Percentiles rank a stretch among this genome's conserved stretches.
Evolutionary conservation across 2,329 filamentous ascomycete species (phyloP).

Genomic region (Ophiostoma novo-ulmi): DNA sequence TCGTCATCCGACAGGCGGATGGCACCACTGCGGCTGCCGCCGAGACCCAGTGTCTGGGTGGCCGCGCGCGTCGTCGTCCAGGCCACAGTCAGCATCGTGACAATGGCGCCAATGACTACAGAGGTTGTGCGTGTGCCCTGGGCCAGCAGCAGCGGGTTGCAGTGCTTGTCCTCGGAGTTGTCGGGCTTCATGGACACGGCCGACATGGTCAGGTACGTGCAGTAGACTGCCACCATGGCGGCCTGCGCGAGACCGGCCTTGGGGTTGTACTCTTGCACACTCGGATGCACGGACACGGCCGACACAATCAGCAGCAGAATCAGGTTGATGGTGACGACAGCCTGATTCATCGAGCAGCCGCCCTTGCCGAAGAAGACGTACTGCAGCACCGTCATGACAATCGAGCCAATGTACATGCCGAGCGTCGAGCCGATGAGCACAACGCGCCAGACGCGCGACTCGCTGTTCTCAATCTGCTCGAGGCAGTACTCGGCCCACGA

Average conservation of each 20-base stretch:
- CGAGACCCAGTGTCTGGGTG: constrained; percentile 77
- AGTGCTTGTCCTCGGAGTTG: constrained; percentile 79
- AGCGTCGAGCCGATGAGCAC: constrained; percentile 88
- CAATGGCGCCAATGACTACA: constrained; percentile 85
- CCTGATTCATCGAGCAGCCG: constrained; percentile 91
- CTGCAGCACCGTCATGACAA: constrained; percentile 94
- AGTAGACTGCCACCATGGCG: constrained; percentile 95
- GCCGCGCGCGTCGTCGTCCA: constrained; percentile 97
- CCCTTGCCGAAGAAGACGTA: constrained; percentile 88
- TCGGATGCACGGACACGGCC: constrained; percentile 80
- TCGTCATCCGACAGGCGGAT: constrained; percentile 67
- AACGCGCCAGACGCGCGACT: constrained; percentile 77
- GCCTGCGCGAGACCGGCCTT: constrained; percentile 95
- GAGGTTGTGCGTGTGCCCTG: constrained; percentile 85
- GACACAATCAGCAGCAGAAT: constrained; percentile 77
- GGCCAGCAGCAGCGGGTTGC: constrained; percentile 85
- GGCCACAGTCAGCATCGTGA: constrained; percentile 93
- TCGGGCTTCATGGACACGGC: constrained; percentile 98
- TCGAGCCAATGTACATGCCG: constrained; percentile 84
- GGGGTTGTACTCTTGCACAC: constrained; percentile 84
- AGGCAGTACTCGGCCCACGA: constrained; percentile 97
- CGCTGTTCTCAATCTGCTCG: constrained; percentile 82
- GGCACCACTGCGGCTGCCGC: constrained; percentile 55
- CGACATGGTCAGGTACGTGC: constrained; percentile 97
- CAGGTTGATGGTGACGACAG: constrained; percentile 90